Conservation (phyloP, 805 yeast species). For the Kluyveromyces nonfermentans region DNA sequence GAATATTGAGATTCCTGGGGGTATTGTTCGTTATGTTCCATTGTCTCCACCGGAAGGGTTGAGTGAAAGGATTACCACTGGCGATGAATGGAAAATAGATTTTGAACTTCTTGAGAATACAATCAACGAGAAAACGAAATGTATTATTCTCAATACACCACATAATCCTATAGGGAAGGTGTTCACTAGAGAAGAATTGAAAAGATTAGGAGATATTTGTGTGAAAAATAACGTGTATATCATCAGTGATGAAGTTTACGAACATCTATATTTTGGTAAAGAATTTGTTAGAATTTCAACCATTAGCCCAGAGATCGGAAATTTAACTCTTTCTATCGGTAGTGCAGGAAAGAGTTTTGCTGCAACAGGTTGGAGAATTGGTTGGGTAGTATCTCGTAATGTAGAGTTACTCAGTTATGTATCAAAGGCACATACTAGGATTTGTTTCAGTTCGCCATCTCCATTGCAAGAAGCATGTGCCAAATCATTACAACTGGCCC, state of each 20-base stretch:
- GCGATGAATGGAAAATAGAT: slow-evolving; percentile 82
- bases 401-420: slow-evolving; percentile 74
- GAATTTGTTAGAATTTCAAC: slow-evolving; percentile 77
- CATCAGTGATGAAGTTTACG: slow-evolving; percentile 92
- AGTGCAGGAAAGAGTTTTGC: slow-evolving; percentile 97
- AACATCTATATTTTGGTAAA: slow-evolving; percentile 65
- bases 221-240: slow-evolving; percentile 76
- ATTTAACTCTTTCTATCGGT: slow-evolving; percentile 81
- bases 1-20: slow-evolving; percentile 89
- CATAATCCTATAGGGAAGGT: slow-evolving; percentile 96
- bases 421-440: slow-evolving; percentile 85
- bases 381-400: slow-evolving; percentile 81
- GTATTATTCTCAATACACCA: slow-evolving; percentile 85
- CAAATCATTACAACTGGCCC: slow-evolving; percentile 57
- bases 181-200: slow-evolving; percentile 66
- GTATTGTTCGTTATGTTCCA: slow-evolving; percentile 79
- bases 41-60: slow-evolving; percentile 75
- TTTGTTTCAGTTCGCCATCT: slow-evolving; percentile 83
- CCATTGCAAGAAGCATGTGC: slow-evolving; percentile 92
- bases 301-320: slow-evolving; percentile 66
- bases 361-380: slow-evolving; percentile 99
- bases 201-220: slow-evolving; percentile 69
- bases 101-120: slow-evolving; percentile 67
- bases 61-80: slow-evolving; percentile 52
- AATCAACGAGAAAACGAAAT: slow-evolving; percentile 66